phyloP scores from a whole-genome alignment of 768 basidiomycete species.

The Termitomyces sp. region DNA sequence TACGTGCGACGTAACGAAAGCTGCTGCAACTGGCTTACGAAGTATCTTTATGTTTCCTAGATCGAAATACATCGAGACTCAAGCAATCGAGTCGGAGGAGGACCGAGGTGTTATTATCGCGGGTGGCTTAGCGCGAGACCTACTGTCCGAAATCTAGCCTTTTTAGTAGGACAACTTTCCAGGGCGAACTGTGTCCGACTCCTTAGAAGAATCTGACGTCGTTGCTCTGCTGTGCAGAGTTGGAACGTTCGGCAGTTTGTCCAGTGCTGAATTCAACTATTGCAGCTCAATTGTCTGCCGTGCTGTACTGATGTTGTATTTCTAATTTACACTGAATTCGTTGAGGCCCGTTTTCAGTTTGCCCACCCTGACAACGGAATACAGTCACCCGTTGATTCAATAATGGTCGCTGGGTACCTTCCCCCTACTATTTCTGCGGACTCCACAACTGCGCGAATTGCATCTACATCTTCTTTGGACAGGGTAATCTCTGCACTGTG shows the following conservation, averaged over 20 bases:
- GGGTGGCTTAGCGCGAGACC: conserved; percentile 31
- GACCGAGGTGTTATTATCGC: conserved; percentile 28
- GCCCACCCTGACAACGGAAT: conserved; percentile 14
- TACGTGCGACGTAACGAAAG: conserved; percentile 17
- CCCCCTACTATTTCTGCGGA: conserved; percentile 10
- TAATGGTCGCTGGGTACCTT: conserved; percentile 10
- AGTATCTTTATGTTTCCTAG: conserved; percentile 7
- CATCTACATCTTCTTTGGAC: too few species aligned
- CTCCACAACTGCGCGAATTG: conserved; percentile 9
- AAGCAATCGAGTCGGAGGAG: conserved; percentile 22
- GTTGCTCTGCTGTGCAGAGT: neutral
- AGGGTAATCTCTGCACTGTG: conserved; percentile 11
- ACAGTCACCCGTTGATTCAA: conserved; percentile 12
- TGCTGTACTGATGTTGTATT: neutral
- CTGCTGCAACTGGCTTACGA: neutral
- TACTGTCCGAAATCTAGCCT: conserved; percentile 15
- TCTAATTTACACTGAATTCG: neutral
- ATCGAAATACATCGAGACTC: conserved; percentile 16
- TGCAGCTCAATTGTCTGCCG: neutral
- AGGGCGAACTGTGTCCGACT: neutral
- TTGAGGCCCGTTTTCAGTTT: neutral
- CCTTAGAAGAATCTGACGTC: neutral
- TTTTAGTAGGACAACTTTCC: neutral
- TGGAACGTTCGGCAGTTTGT: neutral
- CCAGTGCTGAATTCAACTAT: too few species aligned